A percentile compares a stretch with the other conserved stretches of the same genome.
Conservation (phyloP, 78 protist genomes). For the Protostelium mycophagum region DNA sequence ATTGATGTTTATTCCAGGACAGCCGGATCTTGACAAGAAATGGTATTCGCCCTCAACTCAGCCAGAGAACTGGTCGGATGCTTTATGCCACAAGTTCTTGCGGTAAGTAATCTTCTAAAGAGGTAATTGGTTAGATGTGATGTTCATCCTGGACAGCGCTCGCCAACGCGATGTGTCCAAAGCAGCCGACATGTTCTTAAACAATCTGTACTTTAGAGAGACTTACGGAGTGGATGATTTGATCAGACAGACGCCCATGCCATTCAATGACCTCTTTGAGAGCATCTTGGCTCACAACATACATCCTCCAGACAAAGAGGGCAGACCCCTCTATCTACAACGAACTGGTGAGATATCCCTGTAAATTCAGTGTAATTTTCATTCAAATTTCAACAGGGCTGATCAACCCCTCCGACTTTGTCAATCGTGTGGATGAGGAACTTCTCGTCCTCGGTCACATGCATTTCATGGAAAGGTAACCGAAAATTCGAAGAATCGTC, state of each 20-base stretch:
- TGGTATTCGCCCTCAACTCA: not conserved
- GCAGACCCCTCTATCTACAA: not conserved
- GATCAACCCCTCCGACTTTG: not conserved
- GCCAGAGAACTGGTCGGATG: not conserved
- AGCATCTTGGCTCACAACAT: not conserved
- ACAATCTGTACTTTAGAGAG: not conserved
- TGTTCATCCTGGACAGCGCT: no score
- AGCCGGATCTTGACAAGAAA: not conserved
- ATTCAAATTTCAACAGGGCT: not conserved
- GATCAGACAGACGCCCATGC: not conserved
- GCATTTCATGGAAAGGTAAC: not conserved
- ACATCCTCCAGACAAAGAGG: not conserved
- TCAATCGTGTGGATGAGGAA: not conserved
- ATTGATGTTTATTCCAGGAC: not conserved
- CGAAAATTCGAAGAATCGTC: not conserved
- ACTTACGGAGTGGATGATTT: not conserved
- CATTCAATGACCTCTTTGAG: not conserved
- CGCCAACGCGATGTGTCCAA: not conserved
- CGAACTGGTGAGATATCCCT: not conserved
- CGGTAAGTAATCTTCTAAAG: not conserved
- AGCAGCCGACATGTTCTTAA: not conserved
- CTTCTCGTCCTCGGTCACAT: not conserved
- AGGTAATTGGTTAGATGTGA: not conserved
- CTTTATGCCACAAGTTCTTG: not conserved
- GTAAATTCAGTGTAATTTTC: not conserved